Base-by-base conservation (phyloP, 2,329 filamentous ascomycete genomes). In the Nectriaceae sp. region DNA sequence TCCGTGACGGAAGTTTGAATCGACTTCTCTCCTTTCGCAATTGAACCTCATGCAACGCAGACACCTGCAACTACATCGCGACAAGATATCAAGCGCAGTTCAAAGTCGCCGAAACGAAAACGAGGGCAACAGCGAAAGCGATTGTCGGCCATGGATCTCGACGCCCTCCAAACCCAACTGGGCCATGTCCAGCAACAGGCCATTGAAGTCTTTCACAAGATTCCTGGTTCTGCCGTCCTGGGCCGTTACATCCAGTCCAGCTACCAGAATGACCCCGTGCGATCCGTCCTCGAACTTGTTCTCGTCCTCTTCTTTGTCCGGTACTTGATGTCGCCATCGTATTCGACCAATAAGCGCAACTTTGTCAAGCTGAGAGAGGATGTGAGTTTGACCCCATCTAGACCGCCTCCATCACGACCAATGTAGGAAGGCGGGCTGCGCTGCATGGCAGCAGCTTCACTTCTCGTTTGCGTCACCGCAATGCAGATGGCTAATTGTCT, bases 181-280 rank as follows among this genome's bases (percentile, higher is more conserved):
- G 61, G 82, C 53, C 72, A 77, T 49, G 67, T 75, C 49, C 78
- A 78, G 56, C 71, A 82, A 39, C 72, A 78, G 52, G 75, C 79
- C 20, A 75, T 76, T 44, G 75, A 83, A 50, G 79, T 85, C 49
- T 95, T 99, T 67, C 92, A 97, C 64, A 90, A 88, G 65, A 82
- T 99, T 33, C 95, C 94, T 22, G 94, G 94, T 44, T 97, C 93
- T 22, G 89, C 93, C 36, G 96, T 99, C 61, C 79, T 97, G 63
- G 83, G 96, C 60, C 89, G 94, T 54, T 99, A 99, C 73, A 91
- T 99, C 67, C 90, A 90, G 70, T 96, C 91, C 49, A 96, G 91
- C 68, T 97, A 99, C 75, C 94, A 99, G 75, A 88, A 99, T 67
- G 94, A 99, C 64, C 94, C 94, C 10, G 84, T 97, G 47, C 88